phyloP scores from a whole-genome alignment of 805 yeast species.

The Nakazawaea pomicola region DNA sequence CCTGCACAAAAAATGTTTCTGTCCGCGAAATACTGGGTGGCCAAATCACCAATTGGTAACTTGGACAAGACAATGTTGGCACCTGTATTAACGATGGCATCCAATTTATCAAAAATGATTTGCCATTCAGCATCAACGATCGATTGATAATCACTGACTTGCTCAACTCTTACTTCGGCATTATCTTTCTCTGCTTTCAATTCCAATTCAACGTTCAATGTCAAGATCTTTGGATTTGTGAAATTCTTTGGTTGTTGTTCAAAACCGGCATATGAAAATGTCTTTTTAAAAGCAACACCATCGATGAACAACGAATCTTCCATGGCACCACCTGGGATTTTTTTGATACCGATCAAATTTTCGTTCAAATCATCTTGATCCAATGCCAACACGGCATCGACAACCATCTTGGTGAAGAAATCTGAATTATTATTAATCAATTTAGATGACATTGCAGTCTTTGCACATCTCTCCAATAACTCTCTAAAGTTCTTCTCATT shows the following conservation, averaged over 20 bases:
- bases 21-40: slow-evolving; percentile 98
- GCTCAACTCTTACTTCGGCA: slow-evolving; percentile 95
- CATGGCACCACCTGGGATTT: slow-evolving; percentile 93
- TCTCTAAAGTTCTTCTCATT: slow-evolving; percentile 60
- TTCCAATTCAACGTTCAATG: slow-evolving; percentile 89
- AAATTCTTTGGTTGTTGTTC: slow-evolving; percentile 96
- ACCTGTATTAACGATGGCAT: slow-evolving; percentile 77
- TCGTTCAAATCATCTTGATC: slow-evolving; percentile 87
- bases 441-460: slow-evolving; percentile 96
- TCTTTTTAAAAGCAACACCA: slow-evolving; percentile 97
- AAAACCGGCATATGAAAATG: slow-evolving; percentile 96
- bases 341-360: slow-evolving; percentile 87
- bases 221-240: slow-evolving; percentile 71
- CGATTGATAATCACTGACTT: slow-evolving; percentile 90
- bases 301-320: slow-evolving; percentile 85
- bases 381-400: slow-evolving; percentile 85
- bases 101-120: slow-evolving; percentile 80
- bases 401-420: slow-evolving; percentile 94
- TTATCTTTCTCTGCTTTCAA: slow-evolving; percentile 97
- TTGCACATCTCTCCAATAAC: slow-evolving; percentile 85
- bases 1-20: slow-evolving; percentile 97
- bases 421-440: slow-evolving; percentile 81
- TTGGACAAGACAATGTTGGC: slow-evolving; percentile 91
- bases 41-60: slow-evolving; percentile 95
- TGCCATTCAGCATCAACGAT: slow-evolving; percentile 99